These are phyloP conservation scores for Pseudogymnoascus sp. DNA, from an alignment of 2,329 filamentous ascomycete species.

Conservation along the genomic window DNA sequence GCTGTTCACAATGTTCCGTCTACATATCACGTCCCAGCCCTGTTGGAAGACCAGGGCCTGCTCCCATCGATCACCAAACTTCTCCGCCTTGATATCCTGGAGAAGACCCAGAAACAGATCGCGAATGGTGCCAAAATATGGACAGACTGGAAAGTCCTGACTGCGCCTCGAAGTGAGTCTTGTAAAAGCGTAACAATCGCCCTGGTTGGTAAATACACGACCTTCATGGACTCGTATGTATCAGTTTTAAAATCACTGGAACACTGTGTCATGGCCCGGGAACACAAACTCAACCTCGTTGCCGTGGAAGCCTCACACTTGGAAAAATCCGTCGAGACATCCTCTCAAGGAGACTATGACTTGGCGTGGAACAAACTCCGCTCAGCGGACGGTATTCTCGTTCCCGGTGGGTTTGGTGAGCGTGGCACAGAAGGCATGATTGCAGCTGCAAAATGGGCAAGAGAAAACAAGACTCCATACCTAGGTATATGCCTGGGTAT, in stretches of 20 bases:
- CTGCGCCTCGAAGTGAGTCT: slow-evolving; percentile 57
- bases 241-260: slow-evolving; percentile 80
- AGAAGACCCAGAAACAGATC: slow-evolving; percentile 45
- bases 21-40: slow-evolving; percentile 87
- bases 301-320: slow-evolving; percentile 83
- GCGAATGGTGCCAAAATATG: slow-evolving; percentile 63
- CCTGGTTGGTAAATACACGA: slow-evolving; percentile 86
- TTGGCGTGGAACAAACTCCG: slow-evolving; percentile 77
- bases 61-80: slow-evolving; percentile 55
- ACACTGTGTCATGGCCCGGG: slow-evolving; percentile 82
- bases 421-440: slow-evolving; percentile 90
- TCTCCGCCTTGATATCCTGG: slow-evolving; percentile 56
- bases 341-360: slow-evolving; percentile 67
- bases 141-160: slow-evolving; percentile 68
- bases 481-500: slow-evolving; percentile 88
- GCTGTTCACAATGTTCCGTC: slow-evolving; percentile 81
- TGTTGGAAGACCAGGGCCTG: slow-evolving; percentile 75
- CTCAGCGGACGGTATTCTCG: slow-evolving; percentile 53
- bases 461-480: slow-evolving; percentile 71
- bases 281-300: slow-evolving; percentile 67
- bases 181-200: slow-evolving; percentile 69
- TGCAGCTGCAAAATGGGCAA: slow-evolving; percentile 74
- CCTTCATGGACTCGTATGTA: slow-evolving; percentile 78
- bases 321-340: slow-evolving; percentile 55
- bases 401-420: slow-evolving; percentile 57